Percentiles rank a stretch among this genome's conserved stretches.
Evolutionary conservation across 23 red algal species (phyloP).

Genomic region (Gracilaria domingensis): DNA sequence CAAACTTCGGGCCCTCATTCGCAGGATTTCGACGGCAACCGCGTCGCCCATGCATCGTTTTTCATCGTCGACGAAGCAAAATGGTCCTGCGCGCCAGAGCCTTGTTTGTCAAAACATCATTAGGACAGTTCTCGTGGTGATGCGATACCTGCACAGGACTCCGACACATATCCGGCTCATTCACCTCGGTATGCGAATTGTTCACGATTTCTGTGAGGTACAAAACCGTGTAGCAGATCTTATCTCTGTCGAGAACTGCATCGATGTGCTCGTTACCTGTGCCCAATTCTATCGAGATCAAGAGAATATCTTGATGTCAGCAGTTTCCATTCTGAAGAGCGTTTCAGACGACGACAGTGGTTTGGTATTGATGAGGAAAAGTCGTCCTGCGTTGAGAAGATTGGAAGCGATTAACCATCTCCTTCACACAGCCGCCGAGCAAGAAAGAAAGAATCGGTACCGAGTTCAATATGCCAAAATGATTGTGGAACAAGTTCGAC

Average conservation of each 20-base stretch:
- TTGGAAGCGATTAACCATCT: constrained; percentile 22
- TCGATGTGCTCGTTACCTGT: constrained; percentile 50
- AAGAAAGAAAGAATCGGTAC: background rate
- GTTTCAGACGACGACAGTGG: background rate
- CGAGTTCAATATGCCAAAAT: constrained; percentile 13
- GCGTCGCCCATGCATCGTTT: constrained; percentile 11
- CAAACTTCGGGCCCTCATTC: constrained; percentile 21
- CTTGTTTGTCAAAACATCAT: constrained; percentile 59
- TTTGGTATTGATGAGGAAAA: background rate
- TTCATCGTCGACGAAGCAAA: background rate
- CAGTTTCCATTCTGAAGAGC: background rate
- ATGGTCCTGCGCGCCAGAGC: background rate
- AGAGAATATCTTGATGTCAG: constrained; percentile 20
- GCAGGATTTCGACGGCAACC: constrained; percentile 26
- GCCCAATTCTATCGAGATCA: constrained; percentile 51
- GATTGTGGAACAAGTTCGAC: constrained; percentile 17
- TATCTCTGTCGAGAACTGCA: constrained; percentile 46
- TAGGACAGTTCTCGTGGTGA: constrained; percentile 36
- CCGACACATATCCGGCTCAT: constrained; percentile 21
- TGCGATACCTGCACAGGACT: constrained; percentile 28
- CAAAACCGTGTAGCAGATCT: constrained; percentile 28
- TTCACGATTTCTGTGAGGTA: constrained; percentile 46
- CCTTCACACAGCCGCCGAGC: constrained; percentile 1
- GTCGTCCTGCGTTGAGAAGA: background rate
- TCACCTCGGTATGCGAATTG: constrained; percentile 35